Base-by-base conservation (phyloP, 2,329 filamentous ascomycete genomes). In the Annulohypoxylon truncatum region DNA sequence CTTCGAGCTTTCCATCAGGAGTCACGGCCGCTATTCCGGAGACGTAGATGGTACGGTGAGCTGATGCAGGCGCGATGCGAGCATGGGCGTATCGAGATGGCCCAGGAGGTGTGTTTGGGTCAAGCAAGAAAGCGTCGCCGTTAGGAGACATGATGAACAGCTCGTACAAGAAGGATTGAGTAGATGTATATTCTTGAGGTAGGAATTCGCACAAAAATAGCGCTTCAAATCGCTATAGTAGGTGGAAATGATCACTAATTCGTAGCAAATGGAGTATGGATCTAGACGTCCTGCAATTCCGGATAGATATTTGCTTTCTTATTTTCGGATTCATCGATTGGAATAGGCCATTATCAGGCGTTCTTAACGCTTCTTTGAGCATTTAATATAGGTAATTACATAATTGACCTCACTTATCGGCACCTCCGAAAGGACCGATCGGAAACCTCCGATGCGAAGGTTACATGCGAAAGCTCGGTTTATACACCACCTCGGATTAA, bases 11-110 rank as follows among this genome's bases (percentile, higher is more conserved):
- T 28, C 79, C 79, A 22, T 79, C 77, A 4, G 76, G 75, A 4
- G 66, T 71, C 8, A 75, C 70, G 52, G 75, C 76, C 1, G 80
- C 77, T 2, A 75, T 81, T 26, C 79, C 80, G 1, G 79, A 80
- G 8, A 82, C 53, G 71, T 81, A 81, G 22, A 82, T 77, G 24
- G 79, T 81, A 31, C 75, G 73, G 61, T 79, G 73, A 2, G 73
- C 52, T 8, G 71, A 66, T 4, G 72, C 58, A 1, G 77, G 75
- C 1, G 75, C 74, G 38, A 64, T 47, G 33, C 61, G 77, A 1
- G 79, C 79, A 28, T 81, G 77, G 2, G 78, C 73, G 50, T 77
- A 81, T 24, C 67, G 64, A 29, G 74, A 78, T 2, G 69, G 47
- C 1, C 73, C 73, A 12, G 72, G 66, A 5, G 72, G 69, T 12